Percentiles rank a stretch among this genome's conserved stretches.
These are phyloP conservation scores for Aspergillus bombycis DNA, from an alignment of 2,329 filamentous ascomycete species.

Conservation along the genomic window DNA sequence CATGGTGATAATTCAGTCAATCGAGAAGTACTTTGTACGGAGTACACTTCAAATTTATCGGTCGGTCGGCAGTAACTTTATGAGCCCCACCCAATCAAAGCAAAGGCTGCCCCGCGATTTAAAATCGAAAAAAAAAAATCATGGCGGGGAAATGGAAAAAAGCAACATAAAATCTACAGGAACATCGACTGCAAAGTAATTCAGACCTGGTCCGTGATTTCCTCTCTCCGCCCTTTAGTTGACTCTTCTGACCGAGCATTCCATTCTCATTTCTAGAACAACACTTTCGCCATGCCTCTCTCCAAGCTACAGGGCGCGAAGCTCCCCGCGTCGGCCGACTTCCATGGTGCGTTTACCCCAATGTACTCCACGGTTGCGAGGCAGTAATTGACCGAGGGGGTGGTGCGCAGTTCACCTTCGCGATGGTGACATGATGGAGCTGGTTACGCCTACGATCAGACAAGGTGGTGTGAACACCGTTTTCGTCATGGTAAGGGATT, in stretches of 20 bases:
- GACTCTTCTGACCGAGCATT: neutral
- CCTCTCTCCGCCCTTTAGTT: neutral
- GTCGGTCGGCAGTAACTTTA: neutral
- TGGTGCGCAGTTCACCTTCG: slow-evolving; percentile 63
- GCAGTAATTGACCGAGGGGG: slow-evolving; percentile 13
- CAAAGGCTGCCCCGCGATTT: slow-evolving; percentile 15
- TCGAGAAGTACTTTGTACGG: no score
- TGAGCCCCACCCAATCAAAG: slow-evolving; percentile 16
- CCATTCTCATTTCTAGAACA: neutral
- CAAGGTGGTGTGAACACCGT: slow-evolving; percentile 68
- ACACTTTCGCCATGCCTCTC: slow-evolving; percentile 32
- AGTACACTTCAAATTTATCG: neutral
- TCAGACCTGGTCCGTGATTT: neutral
- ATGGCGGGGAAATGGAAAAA: slow-evolving; percentile 30
- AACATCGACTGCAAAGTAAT: slow-evolving; percentile 2
- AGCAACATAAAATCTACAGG: neutral
- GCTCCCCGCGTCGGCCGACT: slow-evolving; percentile 67
- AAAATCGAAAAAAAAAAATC: slow-evolving; percentile 22
- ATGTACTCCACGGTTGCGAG: slow-evolving; percentile 1
- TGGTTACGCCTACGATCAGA: slow-evolving; percentile 58
- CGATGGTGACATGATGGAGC: slow-evolving; percentile 65
- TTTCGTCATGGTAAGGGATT: slow-evolving; percentile 52
- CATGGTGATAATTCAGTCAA: no score
- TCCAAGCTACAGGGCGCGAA: slow-evolving; percentile 43
- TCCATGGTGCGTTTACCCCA: slow-evolving; percentile 51